Base-by-base conservation (phyloP, 1,284 basidiomycete genomes). In the Leucoagaricus sp. region DNA sequence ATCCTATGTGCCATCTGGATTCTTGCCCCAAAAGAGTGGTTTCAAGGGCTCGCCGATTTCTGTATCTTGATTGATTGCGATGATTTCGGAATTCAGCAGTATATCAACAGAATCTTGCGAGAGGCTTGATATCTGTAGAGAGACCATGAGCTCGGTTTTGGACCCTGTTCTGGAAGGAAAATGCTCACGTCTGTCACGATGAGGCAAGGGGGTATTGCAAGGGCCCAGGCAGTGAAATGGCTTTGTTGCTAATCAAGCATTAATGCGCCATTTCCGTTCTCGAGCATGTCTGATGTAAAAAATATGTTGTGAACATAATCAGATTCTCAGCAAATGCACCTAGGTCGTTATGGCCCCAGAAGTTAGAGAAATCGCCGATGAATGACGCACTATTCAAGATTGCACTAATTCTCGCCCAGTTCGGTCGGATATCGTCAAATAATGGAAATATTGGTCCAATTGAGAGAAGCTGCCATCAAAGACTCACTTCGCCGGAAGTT, bases 21-120 rank as follows among this genome's bases (percentile, higher is more conserved):
- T 66, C 57, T 63, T 67, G 17, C 66, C 67, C 65, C 63, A 69
- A 52, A 67, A 67, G 58, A 67, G 67, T n/a, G 66, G 65, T 53
- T 61, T 63, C 40, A 69, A 46, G 4, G 66, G 66, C 51, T 67
- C 67, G 52, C 63, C 63, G 21, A 67, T 65, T 26, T 42, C 36
- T 6, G 51, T 58, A 44, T 67, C 64, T 55, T 67, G 67, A 44
- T 67, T 66, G 19, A 67, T 64, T 13, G 66, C 62, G 49, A 67
- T 65, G 36, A 69, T 64, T 49, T 69, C 65, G 13, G 62, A 53
- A 55, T 67, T 66, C 13, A 60, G 53, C 41, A 69, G 46, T 50
- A 67, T 69, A 13, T 58, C 49, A 28, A 64, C 54, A 1, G 64
- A 60, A 36, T 65, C 61, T 51, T 57, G 53, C 10, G 67, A 64